Evolutionary conservation across 1,284 basidiomycete genomes (phyloP).

Genomic region (Pseudozyma sp.): DNA sequence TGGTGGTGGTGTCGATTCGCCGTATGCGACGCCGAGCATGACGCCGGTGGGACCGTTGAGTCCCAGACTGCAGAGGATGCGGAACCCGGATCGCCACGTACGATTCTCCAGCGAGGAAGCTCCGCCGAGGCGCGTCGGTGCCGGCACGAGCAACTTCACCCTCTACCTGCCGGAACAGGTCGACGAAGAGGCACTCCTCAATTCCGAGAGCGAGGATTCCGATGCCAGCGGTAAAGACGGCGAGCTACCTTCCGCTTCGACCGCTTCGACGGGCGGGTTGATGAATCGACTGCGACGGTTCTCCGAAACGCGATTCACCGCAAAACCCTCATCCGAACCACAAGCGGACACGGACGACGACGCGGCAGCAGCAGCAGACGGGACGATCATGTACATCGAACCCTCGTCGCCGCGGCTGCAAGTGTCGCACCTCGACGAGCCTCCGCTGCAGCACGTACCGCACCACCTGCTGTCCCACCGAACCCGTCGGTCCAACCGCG

Average conservation of each 20-base stretch:
- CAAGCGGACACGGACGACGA: not conserved
- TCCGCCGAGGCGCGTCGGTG: slow-evolving; percentile 27
- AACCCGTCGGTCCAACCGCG: slow-evolving; percentile 52
- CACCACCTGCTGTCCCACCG: slow-evolving; percentile 60
- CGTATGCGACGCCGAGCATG: slow-evolving; percentile 35
- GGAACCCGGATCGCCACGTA: slow-evolving; percentile 35
- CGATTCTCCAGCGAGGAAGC: slow-evolving; percentile 19
- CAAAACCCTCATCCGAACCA: not conserved
- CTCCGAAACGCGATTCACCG: slow-evolving; percentile 22
- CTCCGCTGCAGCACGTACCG: slow-evolving; percentile 33
- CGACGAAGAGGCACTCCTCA: slow-evolving; percentile 36
- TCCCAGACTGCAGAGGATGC: slow-evolving; percentile 16
- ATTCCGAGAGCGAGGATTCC: slow-evolving; percentile 41
- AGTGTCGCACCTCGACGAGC: slow-evolving; percentile 51
- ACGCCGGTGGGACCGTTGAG: slow-evolving; percentile 27
- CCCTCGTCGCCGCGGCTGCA: slow-evolving; percentile 47
- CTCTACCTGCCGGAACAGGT: slow-evolving; percentile 36
- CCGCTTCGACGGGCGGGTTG: slow-evolving; percentile 2
- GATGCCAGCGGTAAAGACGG: slow-evolving; percentile 56
- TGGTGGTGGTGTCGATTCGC: not conserved
- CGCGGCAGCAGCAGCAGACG: slow-evolving; percentile 14
- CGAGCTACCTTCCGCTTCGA: slow-evolving; percentile 14
- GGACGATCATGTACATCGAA: slow-evolving; percentile 45
- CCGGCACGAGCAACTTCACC: slow-evolving; percentile 31
- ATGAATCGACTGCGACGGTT: slow-evolving; percentile 29